A percentile compares a stretch with the other conserved stretches of the same genome.
Conservation (phyloP, 768 basidiomycete species). For the Cubamyces sp. region DNA sequence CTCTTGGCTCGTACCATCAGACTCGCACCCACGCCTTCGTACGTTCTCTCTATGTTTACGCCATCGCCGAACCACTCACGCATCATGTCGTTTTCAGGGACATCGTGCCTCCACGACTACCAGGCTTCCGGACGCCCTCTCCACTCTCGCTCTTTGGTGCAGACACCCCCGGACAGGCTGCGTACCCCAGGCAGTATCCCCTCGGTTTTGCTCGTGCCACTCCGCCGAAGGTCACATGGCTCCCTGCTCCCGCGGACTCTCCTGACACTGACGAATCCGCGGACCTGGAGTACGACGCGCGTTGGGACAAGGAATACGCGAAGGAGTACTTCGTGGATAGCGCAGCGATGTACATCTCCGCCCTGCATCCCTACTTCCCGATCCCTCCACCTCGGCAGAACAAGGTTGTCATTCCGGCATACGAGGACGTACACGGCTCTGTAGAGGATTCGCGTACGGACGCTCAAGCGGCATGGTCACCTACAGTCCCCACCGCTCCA, state of each 20-base stretch:
- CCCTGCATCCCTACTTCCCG: background rate
- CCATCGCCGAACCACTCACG: no score
- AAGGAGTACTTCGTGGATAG: no score
- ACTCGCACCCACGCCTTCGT: background rate
- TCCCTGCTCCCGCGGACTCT: background rate
- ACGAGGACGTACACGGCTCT: background rate
- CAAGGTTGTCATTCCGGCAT: background rate
- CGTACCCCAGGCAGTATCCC: background rate
- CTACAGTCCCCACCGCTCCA: background rate
- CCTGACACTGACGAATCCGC: background rate
- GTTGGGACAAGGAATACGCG: background rate
- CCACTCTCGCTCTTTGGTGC: background rate
- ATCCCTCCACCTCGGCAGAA: background rate
- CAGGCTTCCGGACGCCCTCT: background rate
- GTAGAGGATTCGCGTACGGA: background rate
- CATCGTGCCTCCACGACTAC: background rate
- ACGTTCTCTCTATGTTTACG: background rate
- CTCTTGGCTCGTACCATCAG: background rate
- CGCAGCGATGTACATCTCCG: background rate
- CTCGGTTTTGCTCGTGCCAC: constrained; percentile 5
- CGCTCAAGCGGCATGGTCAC: constrained; percentile 1
- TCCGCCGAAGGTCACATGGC: constrained; percentile 11
- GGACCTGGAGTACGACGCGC: no score
- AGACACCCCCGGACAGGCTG: background rate
- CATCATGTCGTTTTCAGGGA: no score